Evolutionary conservation across 2,329 filamentous ascomycete genomes (phyloP), one percentile per base, ranked within the genome.

Genomic region (Trichoderma gracile): DNA sequence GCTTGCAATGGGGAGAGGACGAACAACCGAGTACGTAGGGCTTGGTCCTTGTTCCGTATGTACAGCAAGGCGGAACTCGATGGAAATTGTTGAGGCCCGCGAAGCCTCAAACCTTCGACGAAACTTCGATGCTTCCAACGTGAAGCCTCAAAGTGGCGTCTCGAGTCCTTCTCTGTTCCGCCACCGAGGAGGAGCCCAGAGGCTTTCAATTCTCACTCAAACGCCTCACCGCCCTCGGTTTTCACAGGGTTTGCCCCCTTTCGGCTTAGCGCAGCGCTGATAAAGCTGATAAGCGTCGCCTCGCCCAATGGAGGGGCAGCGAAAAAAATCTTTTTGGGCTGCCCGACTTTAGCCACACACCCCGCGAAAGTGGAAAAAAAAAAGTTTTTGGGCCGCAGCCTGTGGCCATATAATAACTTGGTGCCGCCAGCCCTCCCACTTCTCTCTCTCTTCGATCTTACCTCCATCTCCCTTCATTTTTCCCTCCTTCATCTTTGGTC

Each of bases 401-500:
- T 65, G 12, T 38, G 33, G 33, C 33, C 33, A 38, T 38, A 38
- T 38, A 38, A 38, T 74, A 77, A 78, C 78, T 77, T 77, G 72
- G 74, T 72, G 69, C 71, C 67, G 64, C 67, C 68, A 60, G 57
- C 64, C 60, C 54, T 38, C 63, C 49, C 57, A 61, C 57, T 49
- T 57, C 38, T 55, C 33, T 53, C 19, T 45, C 58, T 23, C 43
- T 62, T 58, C 42, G 54, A 57, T 38, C 57, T 61, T 45, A 61
- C 73, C 69, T 69, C 71, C 68, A 68, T 70, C 68, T 68, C 68
- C 69, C 65, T 69, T 72, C 72, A 71, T 69, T 71, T 71, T 69
- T 75, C 70, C 70, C 69, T 70, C 70, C 70, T 68, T 69, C 67
- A 73, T 72, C 73, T 75, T 72, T 75, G 75, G 75, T 79, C 75